A percentile compares a stretch with the other conserved stretches of the same genome.
phyloP scores from a whole-genome alignment of 441 rosid genomes.

The Arabidopsis lyrata region DNA sequence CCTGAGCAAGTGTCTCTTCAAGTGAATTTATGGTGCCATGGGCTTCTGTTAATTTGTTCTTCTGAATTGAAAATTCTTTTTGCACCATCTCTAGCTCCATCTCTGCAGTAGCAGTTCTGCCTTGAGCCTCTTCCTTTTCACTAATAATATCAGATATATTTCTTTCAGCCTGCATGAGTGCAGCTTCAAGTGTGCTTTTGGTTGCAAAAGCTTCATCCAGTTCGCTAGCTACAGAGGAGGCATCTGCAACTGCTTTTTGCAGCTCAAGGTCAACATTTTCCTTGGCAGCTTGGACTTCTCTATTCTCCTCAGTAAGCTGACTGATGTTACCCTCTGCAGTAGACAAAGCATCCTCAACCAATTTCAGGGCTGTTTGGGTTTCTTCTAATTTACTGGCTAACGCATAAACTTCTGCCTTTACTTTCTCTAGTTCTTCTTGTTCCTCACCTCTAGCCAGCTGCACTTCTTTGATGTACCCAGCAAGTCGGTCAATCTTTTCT shows the following conservation, averaged over 20 bases:
- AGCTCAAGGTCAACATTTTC: constrained; percentile 64
- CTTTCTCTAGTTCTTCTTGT: constrained; percentile 63
- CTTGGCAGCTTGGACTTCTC: constrained; percentile 54
- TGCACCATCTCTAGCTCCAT: constrained; percentile 62
- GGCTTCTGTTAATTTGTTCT: constrained; percentile 63
- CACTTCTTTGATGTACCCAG: constrained; percentile 58
- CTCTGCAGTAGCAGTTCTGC: constrained; percentile 55
- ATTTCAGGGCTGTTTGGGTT: constrained; percentile 54
- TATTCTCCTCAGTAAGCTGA: constrained; percentile 61
- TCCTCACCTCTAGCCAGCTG: constrained; percentile 58
- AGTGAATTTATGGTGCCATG: constrained; percentile 67
- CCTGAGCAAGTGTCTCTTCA: constrained; percentile 63
- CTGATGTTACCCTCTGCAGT: constrained; percentile 54
- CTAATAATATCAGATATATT: constrained; percentile 57
- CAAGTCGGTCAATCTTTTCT: constrained; percentile 73
- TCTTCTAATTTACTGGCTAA: constrained; percentile 64
- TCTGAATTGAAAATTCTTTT: constrained; percentile 60
- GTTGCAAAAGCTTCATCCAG: constrained; percentile 59
- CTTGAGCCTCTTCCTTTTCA: constrained; percentile 80
- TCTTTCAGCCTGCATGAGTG: constrained; percentile 65
- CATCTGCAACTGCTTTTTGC: constrained; percentile 64
- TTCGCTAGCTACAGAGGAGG: constrained; percentile 57
- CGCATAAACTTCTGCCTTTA: constrained; percentile 55
- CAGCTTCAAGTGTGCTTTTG: constrained; percentile 71
- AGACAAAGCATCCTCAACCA: constrained; percentile 67